Percentiles rank a stretch among this genome's conserved stretches.
Evolutionary conservation across 495 filamentous ascomycete species (phyloP).

Genomic region (Ramalina intermedia): DNA sequence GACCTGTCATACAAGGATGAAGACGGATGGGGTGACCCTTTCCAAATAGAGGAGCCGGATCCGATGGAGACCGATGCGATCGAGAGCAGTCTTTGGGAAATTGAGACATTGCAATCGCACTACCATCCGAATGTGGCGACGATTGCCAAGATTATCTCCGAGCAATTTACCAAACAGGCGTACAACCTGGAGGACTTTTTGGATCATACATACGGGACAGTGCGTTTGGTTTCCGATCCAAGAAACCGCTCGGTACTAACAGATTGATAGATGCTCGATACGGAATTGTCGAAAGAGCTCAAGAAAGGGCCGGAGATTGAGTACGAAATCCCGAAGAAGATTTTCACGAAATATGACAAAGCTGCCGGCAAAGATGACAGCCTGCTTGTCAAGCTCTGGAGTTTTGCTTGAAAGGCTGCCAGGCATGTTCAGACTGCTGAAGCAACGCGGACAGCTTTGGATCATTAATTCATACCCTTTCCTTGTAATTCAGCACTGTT

Average conservation of each 20-base stretch:
- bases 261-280: constrained; percentile 50
- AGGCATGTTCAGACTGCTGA: not conserved
- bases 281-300: constrained; percentile 65
- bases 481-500: no score
- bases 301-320: constrained; percentile 82
- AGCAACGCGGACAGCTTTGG: no score
- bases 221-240: constrained; percentile 20
- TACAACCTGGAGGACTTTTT: constrained; percentile 94
- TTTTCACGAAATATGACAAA: constrained; percentile 48
- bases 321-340: constrained; percentile 81
- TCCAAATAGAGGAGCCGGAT: constrained; percentile 56
- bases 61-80: constrained; percentile 77
- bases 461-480: no score
- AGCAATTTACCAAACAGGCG: constrained; percentile 92
- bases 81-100: constrained; percentile 90
- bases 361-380: constrained; percentile 28
- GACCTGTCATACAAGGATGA: constrained; percentile 26
- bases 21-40: constrained; percentile 67
- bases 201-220: constrained; percentile 81
- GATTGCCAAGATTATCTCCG: constrained; percentile 80
- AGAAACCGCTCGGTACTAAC: not conserved
- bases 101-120: constrained; percentile 76
- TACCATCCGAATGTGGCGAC: constrained; percentile 97
- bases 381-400: constrained; percentile 41
- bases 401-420: constrained; percentile 23